Percentiles rank a stretch among this genome's conserved stretches.
These are phyloP conservation scores for Neopestalotiopsis clavispora DNA, from an alignment of 2,329 filamentous ascomycete genomes.

Conservation along the genomic window DNA sequence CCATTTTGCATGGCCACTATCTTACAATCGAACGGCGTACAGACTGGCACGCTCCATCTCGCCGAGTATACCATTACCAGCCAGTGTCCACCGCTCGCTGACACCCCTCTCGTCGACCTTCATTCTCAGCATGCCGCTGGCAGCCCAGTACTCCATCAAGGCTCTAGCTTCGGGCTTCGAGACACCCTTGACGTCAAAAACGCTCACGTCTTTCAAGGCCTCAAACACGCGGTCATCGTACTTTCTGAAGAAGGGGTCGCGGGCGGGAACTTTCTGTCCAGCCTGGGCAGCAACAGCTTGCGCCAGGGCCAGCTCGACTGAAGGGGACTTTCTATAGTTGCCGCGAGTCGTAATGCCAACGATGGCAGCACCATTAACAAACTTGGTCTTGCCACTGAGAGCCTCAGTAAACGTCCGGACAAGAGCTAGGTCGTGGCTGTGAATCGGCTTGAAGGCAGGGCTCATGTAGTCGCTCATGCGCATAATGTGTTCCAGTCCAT, in stretches of 20 bases:
- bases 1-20: neutral
- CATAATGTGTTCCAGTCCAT: conserved; percentile 85
- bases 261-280: conserved; percentile 38
- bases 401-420: conserved; percentile 76
- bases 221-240: conserved; percentile 64
- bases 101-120: conserved; percentile 74
- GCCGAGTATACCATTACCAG: conserved; percentile 80
- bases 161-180: conserved; percentile 75
- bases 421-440: conserved; percentile 83
- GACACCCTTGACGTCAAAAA: conserved; percentile 69
- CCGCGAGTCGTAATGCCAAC: conserved; percentile 76
- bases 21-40: conserved; percentile 25
- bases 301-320: conserved; percentile 70
- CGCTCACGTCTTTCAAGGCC: conserved; percentile 52
- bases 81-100: conserved; percentile 82
- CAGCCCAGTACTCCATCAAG: conserved; percentile 92
- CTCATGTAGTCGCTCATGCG: conserved; percentile 75
- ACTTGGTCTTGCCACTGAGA: conserved; percentile 62
- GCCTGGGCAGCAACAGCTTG: conserved; percentile 54
- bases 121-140: conserved; percentile 77
- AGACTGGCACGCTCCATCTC: conserved; percentile 75
- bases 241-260: conserved; percentile 58
- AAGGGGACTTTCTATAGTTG: conserved; percentile 68
- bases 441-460: conserved; percentile 73
- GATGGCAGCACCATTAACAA: conserved; percentile 78